Evolutionary conservation across 768 basidiomycete species (phyloP).

Genomic region (Leucosporidium yakuticum): DNA sequence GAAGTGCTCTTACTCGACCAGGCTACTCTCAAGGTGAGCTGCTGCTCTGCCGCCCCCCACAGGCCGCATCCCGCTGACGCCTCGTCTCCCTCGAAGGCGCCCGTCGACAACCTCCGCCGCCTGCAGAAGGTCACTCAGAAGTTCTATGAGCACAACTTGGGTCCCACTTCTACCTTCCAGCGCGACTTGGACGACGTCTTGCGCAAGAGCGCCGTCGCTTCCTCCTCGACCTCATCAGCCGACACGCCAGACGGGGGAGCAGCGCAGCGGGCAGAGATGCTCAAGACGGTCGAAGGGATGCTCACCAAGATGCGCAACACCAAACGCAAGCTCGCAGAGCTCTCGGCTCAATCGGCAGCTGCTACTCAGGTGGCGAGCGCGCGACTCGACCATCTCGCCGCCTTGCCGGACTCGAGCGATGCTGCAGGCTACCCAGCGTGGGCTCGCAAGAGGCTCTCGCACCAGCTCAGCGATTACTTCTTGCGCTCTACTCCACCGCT

Average conservation of each 20-base stretch:
- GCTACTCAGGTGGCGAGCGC: constrained; percentile 47
- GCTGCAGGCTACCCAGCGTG: constrained; percentile 63
- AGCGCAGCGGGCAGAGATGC: constrained; percentile 49
- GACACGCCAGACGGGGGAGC: neutral
- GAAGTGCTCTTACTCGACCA: constrained; percentile 4
- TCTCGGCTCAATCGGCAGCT: constrained; percentile 39
- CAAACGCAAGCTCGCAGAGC: constrained; percentile 68
- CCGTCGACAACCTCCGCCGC: constrained; percentile 82
- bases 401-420: constrained; percentile 50
- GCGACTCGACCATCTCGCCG: constrained; percentile 60
- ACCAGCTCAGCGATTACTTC: constrained; percentile 91
- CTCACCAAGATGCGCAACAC: constrained; percentile 67
- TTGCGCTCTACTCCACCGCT: constrained; percentile 60
- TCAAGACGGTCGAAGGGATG: constrained; percentile 66
- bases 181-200: constrained; percentile 52
- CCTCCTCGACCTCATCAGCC: neutral
- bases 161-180: constrained; percentile 54
- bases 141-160: constrained; percentile 72
- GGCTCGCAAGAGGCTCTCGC: constrained; percentile 71
- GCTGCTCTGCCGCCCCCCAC: neutral
- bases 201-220: neutral
- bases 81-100: constrained; percentile 54
- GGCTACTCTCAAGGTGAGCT: constrained; percentile 3
- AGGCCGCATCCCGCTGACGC: neutral
- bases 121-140: constrained; percentile 77